Percentiles rank a stretch among this genome's conserved stretches.
Evolutionary conservation across 306 rosid genomes (phyloP).

Genomic region (Calophaca sinica): DNA sequence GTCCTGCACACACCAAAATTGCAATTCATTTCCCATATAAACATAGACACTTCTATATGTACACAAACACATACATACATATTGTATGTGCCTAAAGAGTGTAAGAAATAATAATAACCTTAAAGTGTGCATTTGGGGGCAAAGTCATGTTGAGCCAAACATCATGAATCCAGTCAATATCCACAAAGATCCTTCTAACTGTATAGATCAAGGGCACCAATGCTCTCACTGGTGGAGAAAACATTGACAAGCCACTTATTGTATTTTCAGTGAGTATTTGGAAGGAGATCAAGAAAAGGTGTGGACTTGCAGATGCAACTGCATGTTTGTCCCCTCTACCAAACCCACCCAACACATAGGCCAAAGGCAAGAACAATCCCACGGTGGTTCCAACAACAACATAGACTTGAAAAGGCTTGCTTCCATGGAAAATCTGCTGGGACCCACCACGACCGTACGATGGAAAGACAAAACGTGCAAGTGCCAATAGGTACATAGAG

Average conservation of each 20-base stretch:
- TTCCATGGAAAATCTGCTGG: constrained; percentile 57
- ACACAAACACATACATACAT: background rate
- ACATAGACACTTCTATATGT: background rate
- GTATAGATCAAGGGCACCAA: constrained; percentile 78
- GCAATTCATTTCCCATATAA: background rate
- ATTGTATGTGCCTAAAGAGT: background rate
- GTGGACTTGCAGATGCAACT: constrained; percentile 72
- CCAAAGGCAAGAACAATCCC: constrained; percentile 80
- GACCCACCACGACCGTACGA: constrained; percentile 35
- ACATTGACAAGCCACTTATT: constrained; percentile 69
- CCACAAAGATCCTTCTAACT: constrained; percentile 68
- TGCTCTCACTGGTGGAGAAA: constrained; percentile 82
- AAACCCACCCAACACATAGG: constrained; percentile 83
- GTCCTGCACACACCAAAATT: constrained; percentile 56
- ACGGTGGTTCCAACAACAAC: constrained; percentile 68
- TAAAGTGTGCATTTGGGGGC: constrained; percentile 59
- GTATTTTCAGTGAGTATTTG: constrained; percentile 82
- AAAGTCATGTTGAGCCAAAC: constrained; percentile 67
- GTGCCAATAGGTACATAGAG: constrained; percentile 61
- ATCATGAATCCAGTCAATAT: constrained; percentile 64
- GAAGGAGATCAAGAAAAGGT: constrained; percentile 73
- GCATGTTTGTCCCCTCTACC: constrained; percentile 81
- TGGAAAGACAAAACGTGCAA: constrained; percentile 74
- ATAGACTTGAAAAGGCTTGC: constrained; percentile 54
- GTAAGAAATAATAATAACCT: constrained; percentile 45